Evolutionary conservation across 805 yeast genomes (phyloP), one percentile per base, ranked within the genome.

Genomic region (Candida namnaoensis): DNA sequence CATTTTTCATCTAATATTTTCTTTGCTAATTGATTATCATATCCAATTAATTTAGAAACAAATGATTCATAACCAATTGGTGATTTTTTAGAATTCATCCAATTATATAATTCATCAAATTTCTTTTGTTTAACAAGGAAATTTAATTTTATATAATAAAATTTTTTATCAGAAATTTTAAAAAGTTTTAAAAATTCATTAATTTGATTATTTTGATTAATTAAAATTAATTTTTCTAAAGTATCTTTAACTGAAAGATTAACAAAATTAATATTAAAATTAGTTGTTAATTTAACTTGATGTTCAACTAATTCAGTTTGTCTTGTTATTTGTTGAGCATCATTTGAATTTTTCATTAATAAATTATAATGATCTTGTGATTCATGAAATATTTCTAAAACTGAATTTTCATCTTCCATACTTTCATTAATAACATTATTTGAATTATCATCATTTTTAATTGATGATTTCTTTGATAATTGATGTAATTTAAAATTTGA

Each of bases 41-140:
- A 39, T 12, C 37, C 42, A 12, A 52, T 37, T 6, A 52, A 39
- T 5, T 51, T 49, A 5, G 42, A 44, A 24, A 54, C 39, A 47
- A 88, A 79, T 1, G 82, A 79, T 45, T 69, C 71, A 44, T 80
- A 81, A 0, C 91, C 88, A 35, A 88, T 83, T 0, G 86, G 83
- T 0, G 93, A 76, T 46, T 76, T 80, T 37, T 65, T 68, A 9
- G 59, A 54, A 3, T 62, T 66, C 0, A 80, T 73, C 51, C 78
- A 72, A 28, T 74, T 71, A 47, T 68, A 71, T 28, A 86, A 56
- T 34, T 73, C 76, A 15, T 74, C 78, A 63, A 77, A 81, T 36
- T 75, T 74, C 7, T 73, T 67, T 2, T 68, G 51, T 5, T 65
- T 58, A 1, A 77, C 65, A 30, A 74, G 64, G 1, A 68, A 66